Conservation (phyloP, 768 basidiomycete species). For the Mycena maculata region DNA sequence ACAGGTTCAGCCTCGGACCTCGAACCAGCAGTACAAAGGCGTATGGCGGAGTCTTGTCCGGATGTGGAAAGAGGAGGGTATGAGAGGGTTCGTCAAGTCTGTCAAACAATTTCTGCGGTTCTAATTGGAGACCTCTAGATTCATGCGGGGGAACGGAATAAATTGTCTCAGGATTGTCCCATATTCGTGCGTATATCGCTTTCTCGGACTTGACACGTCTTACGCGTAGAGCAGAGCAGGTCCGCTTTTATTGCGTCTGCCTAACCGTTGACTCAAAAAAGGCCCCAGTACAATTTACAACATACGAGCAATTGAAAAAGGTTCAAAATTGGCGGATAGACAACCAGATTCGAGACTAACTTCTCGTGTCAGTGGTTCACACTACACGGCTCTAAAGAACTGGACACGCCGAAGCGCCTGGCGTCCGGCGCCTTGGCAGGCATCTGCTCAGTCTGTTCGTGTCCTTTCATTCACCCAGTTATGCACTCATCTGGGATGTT, state of each 20-base stretch:
- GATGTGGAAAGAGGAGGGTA: conserved; percentile 96
- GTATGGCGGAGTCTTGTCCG: conserved; percentile 86
- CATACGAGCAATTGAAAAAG: conserved; percentile 93
- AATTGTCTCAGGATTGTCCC: conserved; percentile 95
- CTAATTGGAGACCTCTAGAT: conserved; percentile 41
- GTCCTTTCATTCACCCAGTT: conserved; percentile 11
- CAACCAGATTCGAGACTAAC: conserved; percentile 46
- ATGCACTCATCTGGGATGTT: conserved; percentile 12
- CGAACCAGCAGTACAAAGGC: conserved; percentile 79
- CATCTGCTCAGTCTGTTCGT: conserved; percentile 92
- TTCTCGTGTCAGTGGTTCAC: conserved; percentile 72
- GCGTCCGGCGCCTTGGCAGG: conserved; percentile 92
- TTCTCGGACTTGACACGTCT: conserved; percentile 32
- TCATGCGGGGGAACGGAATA: conserved; percentile 93
- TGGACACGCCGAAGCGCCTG: conserved; percentile 91
- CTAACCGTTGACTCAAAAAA: conserved; percentile 4
- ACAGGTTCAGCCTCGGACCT: conserved; percentile 86
- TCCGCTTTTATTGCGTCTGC: not conserved
- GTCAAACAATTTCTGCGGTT: not conserved
- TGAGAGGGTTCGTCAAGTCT: conserved; percentile 64
- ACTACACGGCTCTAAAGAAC: conserved; percentile 70
- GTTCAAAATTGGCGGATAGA: too few relatives aligned
- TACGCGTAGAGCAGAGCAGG: conserved; percentile 18
- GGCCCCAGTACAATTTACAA: conserved; percentile 81
- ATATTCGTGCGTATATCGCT: conserved; percentile 65